A percentile compares a stretch with the other conserved stretches of the same genome.
Conservation (phyloP, 2,329 filamentous ascomycete genomes). For the Fusarium goolgardi region DNA sequence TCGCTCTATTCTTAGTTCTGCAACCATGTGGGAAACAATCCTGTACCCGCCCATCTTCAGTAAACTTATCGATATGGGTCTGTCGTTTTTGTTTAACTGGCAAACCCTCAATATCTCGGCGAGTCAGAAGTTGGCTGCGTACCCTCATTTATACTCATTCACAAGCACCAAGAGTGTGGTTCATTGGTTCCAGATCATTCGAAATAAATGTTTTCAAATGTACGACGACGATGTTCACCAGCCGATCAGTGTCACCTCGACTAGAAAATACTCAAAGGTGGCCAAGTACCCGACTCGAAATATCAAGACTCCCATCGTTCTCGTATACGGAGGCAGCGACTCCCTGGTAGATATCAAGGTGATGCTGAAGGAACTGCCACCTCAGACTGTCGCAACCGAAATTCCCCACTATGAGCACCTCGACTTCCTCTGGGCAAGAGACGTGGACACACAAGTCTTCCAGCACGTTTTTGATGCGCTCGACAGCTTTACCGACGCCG, state of each 20-base stretch:
- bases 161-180: constrained; percentile 97
- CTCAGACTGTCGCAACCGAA: constrained; percentile 84
- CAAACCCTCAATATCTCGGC: constrained; percentile 82
- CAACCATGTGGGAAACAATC: constrained; percentile 97
- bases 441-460: constrained; percentile 87
- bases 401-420: constrained; percentile 96
- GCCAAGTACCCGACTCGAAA: constrained; percentile 96
- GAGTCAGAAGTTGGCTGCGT: constrained; percentile 93
- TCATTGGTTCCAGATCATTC: constrained; percentile 99
- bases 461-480: constrained; percentile 91
- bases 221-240: constrained; percentile 94
- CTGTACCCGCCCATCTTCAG: constrained; percentile 95
- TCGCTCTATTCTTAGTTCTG: constrained; percentile 88
- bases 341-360: constrained; percentile 92
- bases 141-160: constrained; percentile 95
- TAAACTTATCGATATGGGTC: constrained; percentile 82
- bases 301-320: constrained; percentile 93
- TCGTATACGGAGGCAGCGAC: constrained; percentile 94
- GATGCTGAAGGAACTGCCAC: constrained; percentile 90
- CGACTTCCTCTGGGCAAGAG: constrained; percentile 93
- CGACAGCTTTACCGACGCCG: constrained; percentile 72
- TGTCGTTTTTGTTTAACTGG: constrained; percentile 92
- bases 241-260: constrained; percentile 75
- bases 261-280: constrained; percentile 91
- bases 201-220: constrained; percentile 97